Evolutionary conservation across 2,329 filamentous ascomycete species (phyloP).

Genomic region (Ceratocystis variospora): DNA sequence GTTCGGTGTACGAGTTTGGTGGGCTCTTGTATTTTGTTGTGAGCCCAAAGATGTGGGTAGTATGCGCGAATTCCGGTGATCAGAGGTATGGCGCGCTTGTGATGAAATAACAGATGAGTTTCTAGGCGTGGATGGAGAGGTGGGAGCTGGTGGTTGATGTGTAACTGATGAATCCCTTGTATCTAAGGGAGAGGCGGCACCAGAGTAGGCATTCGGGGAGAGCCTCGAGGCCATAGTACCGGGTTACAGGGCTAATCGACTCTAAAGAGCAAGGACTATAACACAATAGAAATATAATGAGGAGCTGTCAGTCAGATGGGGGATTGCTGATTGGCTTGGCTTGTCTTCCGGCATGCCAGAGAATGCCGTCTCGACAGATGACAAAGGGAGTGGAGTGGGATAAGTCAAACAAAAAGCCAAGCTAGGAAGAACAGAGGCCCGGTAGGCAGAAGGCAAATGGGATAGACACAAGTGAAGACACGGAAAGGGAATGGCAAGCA

Average conservation of each 20-base stretch:
- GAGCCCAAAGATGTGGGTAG: constrained; percentile 18
- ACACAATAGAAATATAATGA: neutral
- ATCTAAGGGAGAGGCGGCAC: constrained; percentile 26
- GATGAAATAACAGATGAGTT: constrained; percentile 28
- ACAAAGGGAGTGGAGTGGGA: neutral
- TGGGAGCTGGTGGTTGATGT: constrained; percentile 28
- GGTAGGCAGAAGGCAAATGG: neutral
- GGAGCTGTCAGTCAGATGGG: neutral
- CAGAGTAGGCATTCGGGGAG: constrained; percentile 13
- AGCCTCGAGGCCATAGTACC: constrained; percentile 14
- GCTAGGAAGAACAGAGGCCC: neutral
- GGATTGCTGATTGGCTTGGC: neutral
- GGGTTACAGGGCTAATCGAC: neutral
- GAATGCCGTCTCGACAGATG: constrained; percentile 11
- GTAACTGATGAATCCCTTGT: constrained; percentile 38
- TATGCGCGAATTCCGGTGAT: neutral
- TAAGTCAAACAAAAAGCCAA: neutral
- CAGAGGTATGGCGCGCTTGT: constrained; percentile 49
- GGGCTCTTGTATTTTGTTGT: constrained; percentile 47
- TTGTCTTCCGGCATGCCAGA: neutral
- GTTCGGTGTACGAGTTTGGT: constrained; percentile 35
- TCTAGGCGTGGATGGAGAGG: constrained; percentile 27
- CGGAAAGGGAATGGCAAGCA: neutral
- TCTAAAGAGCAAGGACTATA: constrained; percentile 3
- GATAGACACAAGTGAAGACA: neutral